A percentile compares a stretch with the other conserved stretches of the same genome.
Evolutionary conservation across 345 rosid species (phyloP).

Genomic region (Hibiscus syriacus): DNA sequence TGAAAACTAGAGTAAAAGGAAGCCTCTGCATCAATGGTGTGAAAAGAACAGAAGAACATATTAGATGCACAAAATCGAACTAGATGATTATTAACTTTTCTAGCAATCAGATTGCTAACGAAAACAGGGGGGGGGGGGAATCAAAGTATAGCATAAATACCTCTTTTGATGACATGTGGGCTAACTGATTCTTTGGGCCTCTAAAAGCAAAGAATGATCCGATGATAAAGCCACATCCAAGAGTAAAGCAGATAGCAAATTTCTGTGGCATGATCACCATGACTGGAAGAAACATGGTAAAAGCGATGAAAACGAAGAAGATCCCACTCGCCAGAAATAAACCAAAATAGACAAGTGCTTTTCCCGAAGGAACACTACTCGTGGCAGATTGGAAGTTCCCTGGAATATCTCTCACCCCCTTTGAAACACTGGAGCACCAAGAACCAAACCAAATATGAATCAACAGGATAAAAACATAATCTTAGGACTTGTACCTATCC

Average conservation of each 20-base stretch:
- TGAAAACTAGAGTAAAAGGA: slow-evolving; percentile 62
- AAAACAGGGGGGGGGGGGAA: background rate
- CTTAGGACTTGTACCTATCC: background rate
- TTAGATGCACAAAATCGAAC: background rate
- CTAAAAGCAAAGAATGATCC: slow-evolving; percentile 87
- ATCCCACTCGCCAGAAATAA: slow-evolving; percentile 72
- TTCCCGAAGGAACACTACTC: slow-evolving; percentile 80
- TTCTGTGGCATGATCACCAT: slow-evolving; percentile 97
- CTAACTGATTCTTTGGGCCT: slow-evolving; percentile 74
- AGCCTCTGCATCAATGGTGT: slow-evolving; percentile 33
- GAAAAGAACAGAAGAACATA: slow-evolving; percentile 12
- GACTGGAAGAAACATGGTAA: slow-evolving; percentile 92
- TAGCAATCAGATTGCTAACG: background rate
- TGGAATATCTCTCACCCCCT: slow-evolving; percentile 82
- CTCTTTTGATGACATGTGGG: slow-evolving; percentile 88
- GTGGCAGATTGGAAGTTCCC: slow-evolving; percentile 80
- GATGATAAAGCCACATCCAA: slow-evolving; percentile 80
- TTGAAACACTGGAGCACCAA: slow-evolving; percentile 50
- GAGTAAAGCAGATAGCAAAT: slow-evolving; percentile 84
- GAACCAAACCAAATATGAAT: slow-evolving; percentile 11
- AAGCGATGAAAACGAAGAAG: slow-evolving; percentile 77
- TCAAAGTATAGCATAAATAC: slow-evolving; percentile 15
- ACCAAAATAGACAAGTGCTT: slow-evolving; percentile 77
- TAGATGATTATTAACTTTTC: background rate
- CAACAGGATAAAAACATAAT: background rate